Conservation (phyloP, 1,139 yeast species). For the Kodamaea fungicola region DNA sequence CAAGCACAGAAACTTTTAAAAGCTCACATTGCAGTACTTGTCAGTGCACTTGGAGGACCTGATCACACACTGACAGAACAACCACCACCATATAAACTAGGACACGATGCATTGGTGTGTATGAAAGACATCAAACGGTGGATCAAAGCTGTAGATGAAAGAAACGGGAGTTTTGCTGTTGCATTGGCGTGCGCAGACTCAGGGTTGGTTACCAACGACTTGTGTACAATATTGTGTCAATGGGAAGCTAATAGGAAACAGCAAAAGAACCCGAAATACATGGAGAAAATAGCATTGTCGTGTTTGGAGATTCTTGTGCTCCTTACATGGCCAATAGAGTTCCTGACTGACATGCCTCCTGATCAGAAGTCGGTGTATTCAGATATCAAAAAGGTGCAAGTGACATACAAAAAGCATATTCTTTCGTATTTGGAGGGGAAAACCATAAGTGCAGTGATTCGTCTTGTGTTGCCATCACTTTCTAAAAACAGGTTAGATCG, state of each 20-base stretch:
- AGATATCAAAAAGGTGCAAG: slow-evolving; percentile 63
- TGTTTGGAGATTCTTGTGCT: slow-evolving; percentile 78
- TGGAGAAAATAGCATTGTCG: slow-evolving; percentile 64
- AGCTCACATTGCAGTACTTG: slow-evolving; percentile 69
- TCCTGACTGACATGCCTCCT: slow-evolving; percentile 43
- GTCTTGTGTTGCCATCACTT: slow-evolving; percentile 68
- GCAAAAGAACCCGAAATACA: slow-evolving; percentile 30
- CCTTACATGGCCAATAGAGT: slow-evolving; percentile 78
- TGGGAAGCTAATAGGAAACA: slow-evolving; percentile 50
- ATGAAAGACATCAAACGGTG: slow-evolving; percentile 83
- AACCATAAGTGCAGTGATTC: slow-evolving; percentile 64
- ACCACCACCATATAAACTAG: slow-evolving; percentile 65
- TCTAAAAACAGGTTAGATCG: slow-evolving; percentile 54
- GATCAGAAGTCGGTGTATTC: slow-evolving; percentile 57
- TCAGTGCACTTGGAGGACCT: slow-evolving; percentile 79
- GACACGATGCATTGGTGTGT: slow-evolving; percentile 90
- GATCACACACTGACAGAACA: slow-evolving; percentile 49
- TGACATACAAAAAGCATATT: slow-evolving; percentile 67
- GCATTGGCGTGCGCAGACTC: slow-evolving; percentile 87
- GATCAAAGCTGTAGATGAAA: slow-evolving; percentile 81
- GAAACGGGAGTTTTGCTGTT: slow-evolving; percentile 65
- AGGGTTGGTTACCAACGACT: slow-evolving; percentile 68
- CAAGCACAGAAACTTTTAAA: slow-evolving; percentile 46
- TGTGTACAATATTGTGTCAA: slow-evolving; percentile 69
- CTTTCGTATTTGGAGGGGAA: slow-evolving; percentile 57